Conservation (phyloP, 257 asterid species). For the Solanum paucissectum region DNA sequence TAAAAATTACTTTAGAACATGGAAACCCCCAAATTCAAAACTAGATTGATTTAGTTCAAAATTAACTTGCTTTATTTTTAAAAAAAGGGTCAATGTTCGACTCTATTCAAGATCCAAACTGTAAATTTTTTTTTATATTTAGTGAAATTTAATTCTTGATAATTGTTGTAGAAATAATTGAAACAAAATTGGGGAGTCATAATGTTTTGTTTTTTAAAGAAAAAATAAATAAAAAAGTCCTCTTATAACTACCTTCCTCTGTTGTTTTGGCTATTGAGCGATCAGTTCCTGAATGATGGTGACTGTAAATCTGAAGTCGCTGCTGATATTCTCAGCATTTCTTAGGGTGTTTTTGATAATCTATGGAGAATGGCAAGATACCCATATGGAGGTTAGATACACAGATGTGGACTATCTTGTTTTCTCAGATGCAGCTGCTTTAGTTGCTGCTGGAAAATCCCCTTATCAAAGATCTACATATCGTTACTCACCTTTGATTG, state of each 20-base stretch:
- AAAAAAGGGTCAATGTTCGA: neutral
- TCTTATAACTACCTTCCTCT: neutral
- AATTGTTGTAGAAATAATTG: neutral
- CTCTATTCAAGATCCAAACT: neutral
- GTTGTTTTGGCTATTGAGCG: neutral
- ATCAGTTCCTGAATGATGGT: neutral
- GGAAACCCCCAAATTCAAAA: neutral
- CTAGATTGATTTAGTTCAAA: neutral
- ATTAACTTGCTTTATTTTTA: neutral
- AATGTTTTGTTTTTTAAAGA: neutral
- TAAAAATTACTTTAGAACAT: neutral
- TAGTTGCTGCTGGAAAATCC: conserved; percentile 68
- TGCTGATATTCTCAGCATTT: conserved; percentile 56
- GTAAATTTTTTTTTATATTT: neutral
- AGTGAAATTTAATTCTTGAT: neutral
- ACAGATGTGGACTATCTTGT: conserved; percentile 89
- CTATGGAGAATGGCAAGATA: conserved; percentile 95
- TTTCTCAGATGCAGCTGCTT: conserved; percentile 82
- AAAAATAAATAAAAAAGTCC: neutral
- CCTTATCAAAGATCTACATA: conserved; percentile 86
- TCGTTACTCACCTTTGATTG: conserved; percentile 87
- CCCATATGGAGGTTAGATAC: conserved; percentile 83
- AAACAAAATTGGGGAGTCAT: neutral
- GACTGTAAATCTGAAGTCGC: conserved; percentile 27
- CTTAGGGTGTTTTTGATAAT: conserved; percentile 53